Base-by-base conservation (phyloP, 1,139 yeast species). In the Komagataea norvegica region DNA sequence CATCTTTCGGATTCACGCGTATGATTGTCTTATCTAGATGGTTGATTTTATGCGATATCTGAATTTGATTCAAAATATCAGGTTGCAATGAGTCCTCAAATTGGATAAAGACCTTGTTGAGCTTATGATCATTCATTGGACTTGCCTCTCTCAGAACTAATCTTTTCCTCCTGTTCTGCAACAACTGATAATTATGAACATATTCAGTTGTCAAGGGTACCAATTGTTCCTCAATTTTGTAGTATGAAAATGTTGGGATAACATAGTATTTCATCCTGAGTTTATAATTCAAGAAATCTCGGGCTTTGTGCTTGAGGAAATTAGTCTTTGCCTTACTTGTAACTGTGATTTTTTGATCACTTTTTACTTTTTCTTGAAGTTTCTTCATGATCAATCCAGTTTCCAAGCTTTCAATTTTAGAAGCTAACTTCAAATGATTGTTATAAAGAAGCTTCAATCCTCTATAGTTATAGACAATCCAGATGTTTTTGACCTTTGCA, bases 1-100 rank as follows among this genome's bases (percentile, higher is more conserved):
- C 61, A 51, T 79, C 86, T 9, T 64, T 53, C 1, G 84, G 80
- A 45, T 77, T 69, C 1, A 77, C 64, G 16, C 72, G 78, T n/a
- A 70, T 57, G 16, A 70, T 46, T 1, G 69, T 64, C 24, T 60
- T 60, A 43, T 66, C 69, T 51, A 74, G 58, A 23, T 55, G 57
- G 1, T 72, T 72, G 37, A 70, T 67, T 6, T 57, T 51, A 29
- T 65, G 63, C 0, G 74, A 65, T 2, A 75, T 55, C 10, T 77
- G 56, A 9, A 79, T 60, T 48, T 81, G 84, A 38, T 69, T 72
- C 2, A 80, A 74, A 5, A 76, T 62, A 36, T 71, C 68, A 0
- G 83, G 76, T 3, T 73, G 70, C 6, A 59, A 47, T 22, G 69
- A 68, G 4, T 67, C 61, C 9, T 64, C 59, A 51, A 82, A 80